Evolutionary conservation across 352 stramenopile genomes (phyloP).

Genomic region (Thalassiosira sp.): DNA sequence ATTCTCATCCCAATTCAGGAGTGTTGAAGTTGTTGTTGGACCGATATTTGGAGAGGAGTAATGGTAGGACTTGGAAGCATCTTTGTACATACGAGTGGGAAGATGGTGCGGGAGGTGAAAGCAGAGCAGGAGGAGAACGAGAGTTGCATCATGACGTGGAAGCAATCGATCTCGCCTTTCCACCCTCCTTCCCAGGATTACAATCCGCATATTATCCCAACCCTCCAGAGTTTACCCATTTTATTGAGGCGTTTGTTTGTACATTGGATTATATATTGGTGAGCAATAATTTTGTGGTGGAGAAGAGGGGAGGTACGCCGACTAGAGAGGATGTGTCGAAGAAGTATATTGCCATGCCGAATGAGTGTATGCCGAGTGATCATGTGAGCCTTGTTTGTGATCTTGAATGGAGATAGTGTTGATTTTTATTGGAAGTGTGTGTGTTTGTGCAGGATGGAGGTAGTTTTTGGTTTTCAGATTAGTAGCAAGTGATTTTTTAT

Average conservation of each 20-base stretch:
- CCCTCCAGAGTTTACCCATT: conserved; percentile 66
- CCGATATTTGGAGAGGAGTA: conserved; percentile 38
- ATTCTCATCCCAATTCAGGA: conserved; percentile 50
- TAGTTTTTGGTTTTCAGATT: background rate
- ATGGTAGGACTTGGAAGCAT: conserved; percentile 57
- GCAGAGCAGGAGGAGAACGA: too few relatives aligned
- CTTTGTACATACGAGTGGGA: conserved; percentile 64
- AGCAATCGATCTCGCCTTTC: conserved; percentile 39
- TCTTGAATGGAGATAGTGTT: conserved; percentile 40
- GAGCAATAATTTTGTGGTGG: conserved; percentile 27
- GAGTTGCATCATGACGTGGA: conserved; percentile 24
- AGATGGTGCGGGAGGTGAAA: conserved; percentile 15
- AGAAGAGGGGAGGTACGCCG: conserved; percentile 43
- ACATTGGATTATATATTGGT: conserved; percentile 72
- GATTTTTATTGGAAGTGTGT: background rate
- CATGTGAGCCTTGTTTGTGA: conserved; percentile 68
- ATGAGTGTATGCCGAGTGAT: conserved; percentile 65
- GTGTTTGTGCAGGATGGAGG: background rate
- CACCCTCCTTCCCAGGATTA: conserved; percentile 58
- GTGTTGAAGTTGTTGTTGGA: conserved; percentile 53
- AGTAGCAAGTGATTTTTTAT: background rate
- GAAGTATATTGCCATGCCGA: conserved; percentile 65
- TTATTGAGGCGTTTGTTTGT: conserved; percentile 51
- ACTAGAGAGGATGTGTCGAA: conserved; percentile 42
- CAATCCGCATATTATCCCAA: conserved; percentile 46